phyloP scores from a whole-genome alignment of 1,284 basidiomycete species.

The Austroboletus rostrupii region DNA sequence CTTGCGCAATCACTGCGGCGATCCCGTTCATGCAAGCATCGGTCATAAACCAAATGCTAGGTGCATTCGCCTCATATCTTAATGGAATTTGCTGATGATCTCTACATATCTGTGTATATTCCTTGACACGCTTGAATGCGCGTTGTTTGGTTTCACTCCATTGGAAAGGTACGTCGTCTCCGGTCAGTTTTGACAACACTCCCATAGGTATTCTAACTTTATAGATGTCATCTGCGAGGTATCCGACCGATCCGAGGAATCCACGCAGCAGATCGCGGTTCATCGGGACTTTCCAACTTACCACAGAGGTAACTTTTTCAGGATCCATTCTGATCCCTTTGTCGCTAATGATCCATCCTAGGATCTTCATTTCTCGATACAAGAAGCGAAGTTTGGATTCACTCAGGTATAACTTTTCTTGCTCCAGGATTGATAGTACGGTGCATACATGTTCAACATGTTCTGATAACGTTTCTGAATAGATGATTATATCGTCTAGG shows the following conservation, averaged over 20 bases:
- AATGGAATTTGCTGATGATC: slow-evolving; percentile 25
- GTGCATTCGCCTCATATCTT: too few relatives aligned
- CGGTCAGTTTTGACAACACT: slow-evolving; percentile 24
- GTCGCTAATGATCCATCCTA: too few relatives aligned
- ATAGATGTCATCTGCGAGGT: slow-evolving; percentile 29
- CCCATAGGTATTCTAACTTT: slow-evolving; percentile 30
- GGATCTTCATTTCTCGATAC: too few relatives aligned
- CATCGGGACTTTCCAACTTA: slow-evolving; percentile 31
- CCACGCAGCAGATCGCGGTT: slow-evolving; percentile 24
- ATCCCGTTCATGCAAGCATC: too few relatives aligned
- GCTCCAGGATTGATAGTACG: slow-evolving; percentile 27
- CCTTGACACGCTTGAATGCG: slow-evolving; percentile 36
- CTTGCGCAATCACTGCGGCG: too few relatives aligned
- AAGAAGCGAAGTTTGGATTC: too few relatives aligned
- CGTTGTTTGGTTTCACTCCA: slow-evolving; percentile 33
- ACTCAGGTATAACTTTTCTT: slow-evolving; percentile 29
- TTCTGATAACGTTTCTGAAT: slow-evolving; percentile 31
- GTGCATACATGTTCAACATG: slow-evolving; percentile 30
- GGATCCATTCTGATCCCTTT: too few relatives aligned
- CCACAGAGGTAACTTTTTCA: slow-evolving; percentile 32
- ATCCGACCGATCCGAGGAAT: slow-evolving; percentile 32
- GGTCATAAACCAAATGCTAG: too few relatives aligned
- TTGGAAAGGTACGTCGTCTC: slow-evolving; percentile 23
- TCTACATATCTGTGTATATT: slow-evolving; percentile 9
- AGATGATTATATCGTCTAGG: slow-evolving; percentile 36